A percentile compares a stretch with the other conserved stretches of the same genome.
phyloP scores from a whole-genome alignment of 1,139 yeast species.

The Blastobotrys arbuscula region DNA sequence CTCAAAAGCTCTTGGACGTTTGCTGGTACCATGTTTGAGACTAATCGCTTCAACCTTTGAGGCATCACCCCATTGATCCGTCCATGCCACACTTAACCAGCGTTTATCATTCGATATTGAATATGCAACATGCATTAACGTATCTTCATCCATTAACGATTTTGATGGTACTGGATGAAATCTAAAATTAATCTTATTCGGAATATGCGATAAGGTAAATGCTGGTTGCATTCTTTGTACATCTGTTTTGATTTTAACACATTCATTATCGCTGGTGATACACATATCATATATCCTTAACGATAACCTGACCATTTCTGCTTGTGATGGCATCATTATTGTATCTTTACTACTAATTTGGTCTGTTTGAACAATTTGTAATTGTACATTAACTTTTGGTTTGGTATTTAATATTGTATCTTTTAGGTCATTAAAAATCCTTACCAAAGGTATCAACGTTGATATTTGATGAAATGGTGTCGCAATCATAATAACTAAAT shows the following conservation, averaged over 20 bases:
- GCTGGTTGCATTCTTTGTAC: constrained; percentile 27
- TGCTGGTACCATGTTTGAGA: constrained; percentile 20
- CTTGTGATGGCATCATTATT: constrained; percentile 46
- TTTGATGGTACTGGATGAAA: constrained; percentile 38
- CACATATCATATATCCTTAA: constrained; percentile 57
- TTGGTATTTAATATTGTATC: constrained; percentile 22
- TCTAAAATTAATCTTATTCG: constrained; percentile 46
- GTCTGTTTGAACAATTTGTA: constrained; percentile 49
- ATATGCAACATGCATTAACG: constrained; percentile 78
- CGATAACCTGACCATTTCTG: constrained; percentile 46
- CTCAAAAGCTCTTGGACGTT: constrained; percentile 38
- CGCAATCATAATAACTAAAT: constrained; percentile 12
- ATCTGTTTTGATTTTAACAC: constrained; percentile 1
- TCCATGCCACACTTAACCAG: constrained; percentile 88
- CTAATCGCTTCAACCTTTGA: constrained; percentile 55
- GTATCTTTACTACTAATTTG: constrained; percentile 44
- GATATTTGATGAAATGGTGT: constrained; percentile 15
- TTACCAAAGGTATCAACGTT: constrained; percentile 10
- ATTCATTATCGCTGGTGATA: background rate
- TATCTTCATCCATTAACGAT: constrained; percentile 54
- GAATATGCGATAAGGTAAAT: constrained; percentile 35
- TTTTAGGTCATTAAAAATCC: constrained; percentile 19
- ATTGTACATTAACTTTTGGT: constrained; percentile 14
- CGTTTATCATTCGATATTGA: constrained; percentile 72
- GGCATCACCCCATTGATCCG: constrained; percentile 72